Conservation (phyloP, 2,329 filamentous ascomycete genomes). For the Setomelanomma holmii region DNA sequence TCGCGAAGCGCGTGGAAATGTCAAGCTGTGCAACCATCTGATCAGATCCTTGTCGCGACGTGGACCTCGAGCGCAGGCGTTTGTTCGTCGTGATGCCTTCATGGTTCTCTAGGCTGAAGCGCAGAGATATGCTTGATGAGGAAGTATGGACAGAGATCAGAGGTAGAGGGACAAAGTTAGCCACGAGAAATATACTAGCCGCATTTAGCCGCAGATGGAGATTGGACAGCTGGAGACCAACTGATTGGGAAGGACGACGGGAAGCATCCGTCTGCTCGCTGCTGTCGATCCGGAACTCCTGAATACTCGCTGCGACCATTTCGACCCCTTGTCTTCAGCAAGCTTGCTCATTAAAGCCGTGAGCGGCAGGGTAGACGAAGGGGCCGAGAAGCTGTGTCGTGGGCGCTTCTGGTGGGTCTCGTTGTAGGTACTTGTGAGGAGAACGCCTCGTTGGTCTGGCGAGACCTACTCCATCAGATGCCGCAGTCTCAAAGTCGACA, state of each 20-base stretch:
- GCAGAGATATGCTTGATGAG: no score
- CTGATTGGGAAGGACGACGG: slow-evolving; percentile 30
- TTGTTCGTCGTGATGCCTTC: background rate
- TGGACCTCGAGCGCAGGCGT: slow-evolving; percentile 10
- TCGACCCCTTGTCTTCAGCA: background rate
- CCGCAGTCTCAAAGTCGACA: background rate
- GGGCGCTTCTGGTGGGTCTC: background rate
- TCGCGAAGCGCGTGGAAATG: slow-evolving; percentile 24
- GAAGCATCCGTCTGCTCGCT: background rate
- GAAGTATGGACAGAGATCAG: slow-evolving; percentile 3
- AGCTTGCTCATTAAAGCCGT: no score
- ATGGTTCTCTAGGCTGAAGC: no score
- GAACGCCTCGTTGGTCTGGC: background rate
- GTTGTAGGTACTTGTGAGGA: background rate
- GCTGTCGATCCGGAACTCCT: background rate
- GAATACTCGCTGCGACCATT: background rate
- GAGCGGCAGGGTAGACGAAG: no score
- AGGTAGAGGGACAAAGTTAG: background rate
- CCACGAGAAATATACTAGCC: slow-evolving; percentile 19
- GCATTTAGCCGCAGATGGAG: slow-evolving; percentile 25
- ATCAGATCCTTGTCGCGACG: slow-evolving; percentile 10
- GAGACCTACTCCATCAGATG: background rate
- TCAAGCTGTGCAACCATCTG: slow-evolving; percentile 32
- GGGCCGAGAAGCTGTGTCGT: background rate
- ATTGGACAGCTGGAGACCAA: slow-evolving; percentile 12